Percentiles rank a stretch among this genome's conserved stretches.
Evolutionary conservation across 1,284 basidiomycete species (phyloP).

Genomic region (Stygiomarasmius scandens): DNA sequence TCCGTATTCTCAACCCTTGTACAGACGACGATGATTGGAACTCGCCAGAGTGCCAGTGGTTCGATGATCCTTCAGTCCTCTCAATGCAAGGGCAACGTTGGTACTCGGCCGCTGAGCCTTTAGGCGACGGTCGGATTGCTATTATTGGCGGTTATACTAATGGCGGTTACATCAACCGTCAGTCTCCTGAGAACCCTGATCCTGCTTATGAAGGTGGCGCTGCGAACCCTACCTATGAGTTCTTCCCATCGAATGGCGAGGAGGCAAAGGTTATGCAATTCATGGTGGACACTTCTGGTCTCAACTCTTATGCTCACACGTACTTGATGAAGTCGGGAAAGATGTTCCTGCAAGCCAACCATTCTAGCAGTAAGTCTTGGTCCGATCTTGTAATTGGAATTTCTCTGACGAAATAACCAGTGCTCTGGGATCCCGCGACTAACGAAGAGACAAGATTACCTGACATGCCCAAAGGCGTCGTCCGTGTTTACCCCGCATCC

Average conservation of each 20-base stretch:
- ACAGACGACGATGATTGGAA: constrained; percentile 51
- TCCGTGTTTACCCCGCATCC: constrained; percentile 42
- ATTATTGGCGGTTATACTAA: constrained; percentile 82
- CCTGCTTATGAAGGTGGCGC: constrained; percentile 67
- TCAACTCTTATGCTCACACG: constrained; percentile 88
- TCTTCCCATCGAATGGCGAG: constrained; percentile 71
- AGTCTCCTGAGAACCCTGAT: constrained; percentile 72
- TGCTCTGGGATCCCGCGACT: constrained; percentile 28
- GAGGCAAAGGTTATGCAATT: constrained; percentile 72
- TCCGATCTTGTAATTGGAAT: constrained; percentile 15
- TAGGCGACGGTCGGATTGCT: constrained; percentile 68
- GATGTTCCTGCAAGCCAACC: constrained; percentile 84
- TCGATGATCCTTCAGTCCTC: constrained; percentile 67
- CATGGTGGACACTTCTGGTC: constrained; percentile 80
- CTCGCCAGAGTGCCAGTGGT: constrained; percentile 70
- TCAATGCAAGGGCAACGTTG: constrained; percentile 81
- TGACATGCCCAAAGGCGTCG: constrained; percentile 56
- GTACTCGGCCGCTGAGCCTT: constrained; percentile 85
- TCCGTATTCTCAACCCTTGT: constrained; percentile 81
- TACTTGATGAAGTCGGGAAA: constrained; percentile 86
- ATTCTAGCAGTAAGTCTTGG: constrained; percentile 63
- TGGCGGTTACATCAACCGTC: constrained; percentile 91
- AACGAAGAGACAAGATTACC: constrained; percentile 55
- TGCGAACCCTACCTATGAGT: constrained; percentile 79
- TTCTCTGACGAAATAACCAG: constrained; percentile 29